Conservation (phyloP, 208 protist genomes). For the Crithidia brevicula region DNA sequence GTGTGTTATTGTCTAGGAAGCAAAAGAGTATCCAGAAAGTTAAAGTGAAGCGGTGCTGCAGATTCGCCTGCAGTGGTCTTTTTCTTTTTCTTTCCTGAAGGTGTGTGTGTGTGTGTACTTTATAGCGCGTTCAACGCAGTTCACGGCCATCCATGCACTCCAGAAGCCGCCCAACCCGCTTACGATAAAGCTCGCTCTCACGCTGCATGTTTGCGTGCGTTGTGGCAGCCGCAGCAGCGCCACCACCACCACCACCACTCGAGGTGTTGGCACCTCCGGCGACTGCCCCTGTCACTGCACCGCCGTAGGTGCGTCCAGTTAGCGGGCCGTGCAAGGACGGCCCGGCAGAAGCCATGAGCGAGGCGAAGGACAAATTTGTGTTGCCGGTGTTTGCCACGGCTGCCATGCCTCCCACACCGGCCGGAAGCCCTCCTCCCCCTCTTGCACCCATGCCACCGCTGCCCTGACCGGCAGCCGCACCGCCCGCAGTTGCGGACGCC, state of each 20-base stretch:
- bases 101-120: too few species aligned
- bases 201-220: slow-evolving; percentile 29
- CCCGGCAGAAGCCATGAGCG: neutral
- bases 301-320: slow-evolving; percentile 11
- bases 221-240: neutral
- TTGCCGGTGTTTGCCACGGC: neutral
- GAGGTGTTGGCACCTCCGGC: neutral
- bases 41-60: too few species aligned
- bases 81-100: too few species aligned
- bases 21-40: too few species aligned
- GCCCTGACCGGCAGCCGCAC: neutral
- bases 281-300: neutral
- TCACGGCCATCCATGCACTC: slow-evolving; percentile 37
- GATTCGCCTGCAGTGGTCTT: too few species aligned
- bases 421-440: neutral
- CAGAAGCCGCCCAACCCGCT: slow-evolving; percentile 30
- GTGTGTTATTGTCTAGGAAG: too few species aligned
- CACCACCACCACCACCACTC: neutral
- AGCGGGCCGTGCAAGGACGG: slow-evolving; percentile 11
- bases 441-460: neutral
- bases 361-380: slow-evolving; percentile 12
- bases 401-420: neutral
- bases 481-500: neutral
- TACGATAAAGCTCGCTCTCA: slow-evolving; percentile 27
- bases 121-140: slow-evolving; percentile 14